Evolutionary conservation across 306 rosid genomes (phyloP), one percentile per base, ranked within the genome.

Genomic region (Gynostemma pentaphyllum): DNA sequence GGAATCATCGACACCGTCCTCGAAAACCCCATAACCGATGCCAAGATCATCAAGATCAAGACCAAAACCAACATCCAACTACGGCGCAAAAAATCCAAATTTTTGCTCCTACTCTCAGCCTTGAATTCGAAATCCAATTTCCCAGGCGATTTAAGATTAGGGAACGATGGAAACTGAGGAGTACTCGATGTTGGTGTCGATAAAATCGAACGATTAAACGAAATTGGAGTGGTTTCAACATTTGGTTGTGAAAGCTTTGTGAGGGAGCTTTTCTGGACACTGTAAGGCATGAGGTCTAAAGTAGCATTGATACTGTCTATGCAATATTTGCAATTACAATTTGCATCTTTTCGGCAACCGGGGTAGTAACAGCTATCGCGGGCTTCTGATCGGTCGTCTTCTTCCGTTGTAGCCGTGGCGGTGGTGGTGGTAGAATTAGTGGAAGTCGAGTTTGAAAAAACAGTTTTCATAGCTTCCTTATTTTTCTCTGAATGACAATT

Each of bases 271-370:
- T 81, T 90, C 54, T 80, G 81, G n/a, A 73, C 45, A 70, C 83
- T 83, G 12, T 55, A 5, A 48, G 96, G 88, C 69, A 85, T 81
- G 64, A 89, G 95, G 12, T 92, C 99, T n/a, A 78, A 87, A 19
- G 95, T 88, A 67, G 99, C 96, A 32, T 71, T 77, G 84, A 90
- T 79, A 69, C 96, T 92, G 7, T 75, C 96, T 74, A 86, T 75
- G 76, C 95, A 92, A 47, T 84, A 77, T 34, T 80, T 72, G 29
- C 99, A 92, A 37, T 61, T 62, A 70, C 99, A 92, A 63, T 88
- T 86, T 0, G 89, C 90, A 30, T 88, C 81, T 75, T 88, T 92
- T 48, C 76, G 81, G 85, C 96, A 92, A 29, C 82, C 84, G 0
- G 95, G 95, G 71, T 70, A 92, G 83, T 92, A 92, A 70, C 80